A percentile compares a stretch with the other conserved stretches of the same genome.
These are phyloP conservation scores for Casuarina glauca DNA, from an alignment of 306 rosid species.

Conservation along the genomic window DNA sequence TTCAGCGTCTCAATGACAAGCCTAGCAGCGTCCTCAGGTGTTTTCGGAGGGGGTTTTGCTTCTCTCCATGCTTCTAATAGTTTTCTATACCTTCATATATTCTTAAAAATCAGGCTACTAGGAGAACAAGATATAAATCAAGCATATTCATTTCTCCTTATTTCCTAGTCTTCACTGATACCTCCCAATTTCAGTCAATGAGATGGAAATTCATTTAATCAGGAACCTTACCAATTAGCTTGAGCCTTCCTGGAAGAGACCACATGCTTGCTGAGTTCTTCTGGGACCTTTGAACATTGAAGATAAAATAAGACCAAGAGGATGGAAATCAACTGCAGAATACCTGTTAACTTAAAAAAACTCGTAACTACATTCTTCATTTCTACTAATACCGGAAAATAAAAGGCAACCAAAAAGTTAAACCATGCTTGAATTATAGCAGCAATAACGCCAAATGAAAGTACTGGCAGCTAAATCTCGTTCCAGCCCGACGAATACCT, in stretches of 20 bases:
- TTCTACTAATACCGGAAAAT: background rate
- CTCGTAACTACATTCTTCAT: background rate
- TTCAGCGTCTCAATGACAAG: slow-evolving; percentile 68
- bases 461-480: background rate
- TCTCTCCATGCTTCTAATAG: slow-evolving; percentile 72
- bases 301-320: background rate
- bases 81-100: slow-evolving; percentile 79
- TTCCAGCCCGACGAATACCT: background rate
- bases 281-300: slow-evolving; percentile 63
- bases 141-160: background rate
- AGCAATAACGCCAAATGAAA: background rate
- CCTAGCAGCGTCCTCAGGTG: slow-evolving; percentile 78
- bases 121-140: background rate
- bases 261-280: slow-evolving; percentile 70
- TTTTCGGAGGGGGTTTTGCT: slow-evolving; percentile 70
- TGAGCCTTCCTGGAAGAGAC: slow-evolving; percentile 88
- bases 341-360: slow-evolving; percentile 6
- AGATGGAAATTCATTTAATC: background rate
- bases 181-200: background rate
- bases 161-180: background rate
- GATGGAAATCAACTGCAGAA: background rate
- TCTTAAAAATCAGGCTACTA: background rate
- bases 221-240: slow-evolving; percentile 65
- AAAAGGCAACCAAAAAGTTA: background rate
- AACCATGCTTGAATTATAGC: background rate